Percentiles rank a stretch among this genome's conserved stretches.
These are phyloP conservation scores for Chrysochromulina parva DNA, from an alignment of 78 protist genomes.

Conservation along the genomic window DNA sequence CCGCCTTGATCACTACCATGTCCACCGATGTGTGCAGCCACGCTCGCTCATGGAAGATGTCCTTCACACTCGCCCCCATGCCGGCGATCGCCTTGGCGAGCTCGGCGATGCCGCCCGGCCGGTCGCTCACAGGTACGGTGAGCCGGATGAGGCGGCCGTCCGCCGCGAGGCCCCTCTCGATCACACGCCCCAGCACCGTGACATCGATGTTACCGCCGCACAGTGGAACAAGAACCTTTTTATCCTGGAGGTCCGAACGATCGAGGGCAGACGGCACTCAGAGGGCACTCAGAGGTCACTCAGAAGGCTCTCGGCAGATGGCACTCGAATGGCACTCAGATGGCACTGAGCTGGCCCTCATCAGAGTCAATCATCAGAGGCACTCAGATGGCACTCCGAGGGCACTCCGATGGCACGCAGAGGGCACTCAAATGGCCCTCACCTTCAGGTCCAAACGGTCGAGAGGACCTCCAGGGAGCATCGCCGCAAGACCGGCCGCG, in stretches of 20 bases:
- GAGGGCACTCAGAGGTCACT: too few species aligned
- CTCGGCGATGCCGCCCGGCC: conserved; percentile 64
- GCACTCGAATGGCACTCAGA: too few species aligned
- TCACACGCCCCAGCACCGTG: conserved; percentile 65
- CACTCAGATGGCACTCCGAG: too few species aligned
- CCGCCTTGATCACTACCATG: background rate
- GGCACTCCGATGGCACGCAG: too few species aligned
- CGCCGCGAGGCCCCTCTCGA: conserved; percentile 65
- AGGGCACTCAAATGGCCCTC: too few species aligned
- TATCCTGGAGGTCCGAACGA: conserved; percentile 25
- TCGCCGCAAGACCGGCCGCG: conserved; percentile 62
- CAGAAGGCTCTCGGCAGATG: too few species aligned
- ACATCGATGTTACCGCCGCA: conserved; percentile 81
- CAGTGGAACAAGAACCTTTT: conserved; percentile 53
- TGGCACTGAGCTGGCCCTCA: too few species aligned
- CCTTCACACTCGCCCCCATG: conserved; percentile 56
- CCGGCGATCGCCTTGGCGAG: conserved; percentile 33
- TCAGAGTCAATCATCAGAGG: too few species aligned
- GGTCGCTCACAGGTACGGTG: conserved; percentile 13
- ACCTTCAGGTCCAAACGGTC: background rate
- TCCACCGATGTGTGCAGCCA: conserved; percentile 46
- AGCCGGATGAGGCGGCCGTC: conserved; percentile 57
- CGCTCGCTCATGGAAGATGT: conserved; percentile 74
- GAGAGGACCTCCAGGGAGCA: conserved; percentile 40
- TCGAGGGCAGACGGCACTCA: too few species aligned